Evolutionary conservation across 495 filamentous ascomycete species (phyloP), one percentile per base, ranked within the genome.

Genomic region (Neurospora sp.): DNA sequence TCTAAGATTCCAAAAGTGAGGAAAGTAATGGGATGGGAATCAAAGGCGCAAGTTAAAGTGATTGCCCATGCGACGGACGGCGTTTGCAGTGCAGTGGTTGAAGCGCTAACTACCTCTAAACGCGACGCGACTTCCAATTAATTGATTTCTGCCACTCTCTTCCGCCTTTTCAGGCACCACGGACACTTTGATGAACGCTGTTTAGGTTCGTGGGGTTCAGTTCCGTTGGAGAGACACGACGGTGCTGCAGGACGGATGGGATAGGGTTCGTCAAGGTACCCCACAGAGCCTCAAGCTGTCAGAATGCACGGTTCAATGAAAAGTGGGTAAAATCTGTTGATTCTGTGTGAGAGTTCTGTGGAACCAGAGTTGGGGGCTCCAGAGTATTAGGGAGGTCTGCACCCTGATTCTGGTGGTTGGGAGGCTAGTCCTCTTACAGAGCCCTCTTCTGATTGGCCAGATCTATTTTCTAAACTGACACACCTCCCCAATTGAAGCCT

Each of bases 81-180:
- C 54, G 54, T 66, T 66, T 66, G 54, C 54, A 66, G 12, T 66
- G 54, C 54, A 66, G 12, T 66, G 54, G 54, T 62, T 66, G 54
- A 66, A 66, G 54, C 54, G 54, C 54, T 66, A 66, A 66, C 27
- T 14, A 66, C 54, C 27, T 62, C 54, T 66, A 23, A 16, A 70
- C 75, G 77, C 74, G 77, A 75, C 77, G 77, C 76, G 75, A 78
- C 72, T 74, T 78, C 31, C 14, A 35, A 66, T 66, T 77, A 74
- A 78, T 77, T 76, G 72, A 75, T 46, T 54, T 54, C 59, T 69
- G 48, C 44, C 35, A 69, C 27, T 11, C 14, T 66, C 7, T 66
- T 37, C 54, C 54, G 54, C 54, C 54, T 66, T 35, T 35, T 35
- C 27, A 7, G 6, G 54, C 11, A 27, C 48, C 48, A 59, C 48